Conservation (phyloP, 2,329 filamentous ascomycete genomes). For the Ilyonectria mors-panacis region DNA sequence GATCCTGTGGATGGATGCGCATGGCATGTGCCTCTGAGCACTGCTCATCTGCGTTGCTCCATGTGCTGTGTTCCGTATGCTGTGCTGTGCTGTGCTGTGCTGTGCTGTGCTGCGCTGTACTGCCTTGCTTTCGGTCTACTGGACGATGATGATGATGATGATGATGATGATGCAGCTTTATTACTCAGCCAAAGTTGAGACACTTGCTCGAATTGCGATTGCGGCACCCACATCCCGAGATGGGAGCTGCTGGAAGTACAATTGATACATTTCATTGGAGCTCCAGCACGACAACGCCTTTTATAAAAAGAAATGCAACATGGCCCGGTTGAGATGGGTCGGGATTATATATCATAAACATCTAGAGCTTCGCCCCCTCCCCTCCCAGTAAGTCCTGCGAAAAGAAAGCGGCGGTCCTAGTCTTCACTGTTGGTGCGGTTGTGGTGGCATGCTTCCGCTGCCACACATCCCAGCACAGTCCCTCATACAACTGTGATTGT, state of each 20-base stretch:
- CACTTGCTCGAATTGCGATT: not conserved
- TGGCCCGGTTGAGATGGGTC: conserved; percentile 31
- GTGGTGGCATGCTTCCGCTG: not conserved
- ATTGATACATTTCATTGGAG: conserved; percentile 27
- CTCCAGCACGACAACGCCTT: conserved; percentile 9
- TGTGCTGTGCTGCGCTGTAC: not conserved
- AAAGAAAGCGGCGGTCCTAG: not conserved
- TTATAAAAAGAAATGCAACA: conserved; percentile 22
- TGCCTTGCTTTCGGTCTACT: not conserved
- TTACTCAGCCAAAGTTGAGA: not conserved
- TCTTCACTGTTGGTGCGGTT: not conserved
- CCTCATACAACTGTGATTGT: not conserved
- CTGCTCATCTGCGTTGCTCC: not conserved
- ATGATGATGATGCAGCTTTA: conserved; percentile 17
- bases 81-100: not conserved
- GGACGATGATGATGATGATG: conserved; percentile 3
- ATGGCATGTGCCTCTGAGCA: not conserved
- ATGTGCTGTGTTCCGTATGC: not conserved
- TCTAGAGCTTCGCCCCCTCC: conserved; percentile 27
- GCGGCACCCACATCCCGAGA: not conserved
- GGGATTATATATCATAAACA: conserved; percentile 48
- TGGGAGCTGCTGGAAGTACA: conserved; percentile 3
- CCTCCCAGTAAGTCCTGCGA: not conserved
- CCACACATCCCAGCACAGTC: conserved; percentile 11
- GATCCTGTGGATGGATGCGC: not conserved